phyloP scores from a whole-genome alignment of 345 rosid genomes.

The Psidium guajava region DNA sequence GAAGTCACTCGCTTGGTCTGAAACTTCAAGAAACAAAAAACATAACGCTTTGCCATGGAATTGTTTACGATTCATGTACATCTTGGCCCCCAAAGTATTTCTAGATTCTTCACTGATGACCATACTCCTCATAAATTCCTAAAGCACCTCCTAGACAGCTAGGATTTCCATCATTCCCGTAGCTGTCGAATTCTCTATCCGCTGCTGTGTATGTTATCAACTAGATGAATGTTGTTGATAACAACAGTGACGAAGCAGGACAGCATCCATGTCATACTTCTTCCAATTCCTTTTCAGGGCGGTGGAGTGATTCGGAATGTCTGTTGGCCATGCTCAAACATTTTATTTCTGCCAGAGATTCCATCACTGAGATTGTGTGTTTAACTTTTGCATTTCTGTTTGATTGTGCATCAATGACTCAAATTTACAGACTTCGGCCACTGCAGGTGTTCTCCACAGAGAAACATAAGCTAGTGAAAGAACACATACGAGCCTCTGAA shows the following conservation, averaged over 20 bases:
- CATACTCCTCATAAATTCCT: too few relatives aligned
- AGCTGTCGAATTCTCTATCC: too few relatives aligned
- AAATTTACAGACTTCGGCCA: not conserved
- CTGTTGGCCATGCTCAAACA: not conserved
- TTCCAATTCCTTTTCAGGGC: not conserved
- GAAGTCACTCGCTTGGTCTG: too few relatives aligned
- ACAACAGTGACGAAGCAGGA: not conserved
- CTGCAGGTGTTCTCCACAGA: not conserved
- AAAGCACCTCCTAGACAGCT: too few relatives aligned
- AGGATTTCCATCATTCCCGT: too few relatives aligned
- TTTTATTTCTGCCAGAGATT: not conserved
- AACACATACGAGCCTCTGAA: not conserved
- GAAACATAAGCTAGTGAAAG: not conserved
- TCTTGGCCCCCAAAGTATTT: too few relatives aligned
- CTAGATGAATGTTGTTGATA: not conserved
- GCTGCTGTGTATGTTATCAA: not conserved
- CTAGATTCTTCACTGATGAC: too few relatives aligned
- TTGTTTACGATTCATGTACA: too few relatives aligned
- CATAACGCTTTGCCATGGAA: too few relatives aligned
- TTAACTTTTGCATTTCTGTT: not conserved
- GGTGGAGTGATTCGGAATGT: not conserved
- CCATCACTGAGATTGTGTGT: not conserved
- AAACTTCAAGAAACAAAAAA: too few relatives aligned
- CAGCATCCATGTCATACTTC: not conserved
- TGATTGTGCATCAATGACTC: not conserved